Evolutionary conservation across 2,329 filamentous ascomycete species (phyloP).

Genomic region (Fusarium paranaense): DNA sequence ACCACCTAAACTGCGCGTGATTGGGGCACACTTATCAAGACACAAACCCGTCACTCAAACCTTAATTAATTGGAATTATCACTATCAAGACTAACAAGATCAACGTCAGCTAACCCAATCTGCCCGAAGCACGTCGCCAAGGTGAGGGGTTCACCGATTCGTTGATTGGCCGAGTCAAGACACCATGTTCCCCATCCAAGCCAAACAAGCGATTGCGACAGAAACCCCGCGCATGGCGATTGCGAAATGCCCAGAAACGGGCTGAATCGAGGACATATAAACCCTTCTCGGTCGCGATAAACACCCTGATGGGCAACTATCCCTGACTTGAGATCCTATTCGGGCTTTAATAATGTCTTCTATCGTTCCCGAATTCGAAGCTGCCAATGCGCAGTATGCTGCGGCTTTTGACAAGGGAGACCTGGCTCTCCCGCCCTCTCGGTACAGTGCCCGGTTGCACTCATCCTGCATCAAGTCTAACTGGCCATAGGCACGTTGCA

Average conservation of each 20-base stretch:
- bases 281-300: not conserved
- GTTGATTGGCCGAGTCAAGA: not conserved
- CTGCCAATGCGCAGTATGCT: constrained; percentile 38
- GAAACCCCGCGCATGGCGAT: constrained; percentile 33
- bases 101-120: not conserved
- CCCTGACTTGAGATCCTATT: not conserved
- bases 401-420: constrained; percentile 38
- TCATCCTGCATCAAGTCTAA: not conserved
- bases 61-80: not conserved
- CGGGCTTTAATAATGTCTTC: constrained; percentile 21
- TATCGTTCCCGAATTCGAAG: constrained; percentile 38
- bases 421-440: constrained; percentile 38
- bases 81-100: not conserved
- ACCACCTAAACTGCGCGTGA: not conserved
- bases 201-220: constrained; percentile 26
- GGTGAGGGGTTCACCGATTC: not conserved
- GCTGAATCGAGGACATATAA: not conserved
- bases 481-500: constrained; percentile 45
- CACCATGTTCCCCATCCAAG: not conserved
- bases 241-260: not conserved
- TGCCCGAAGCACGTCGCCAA: not conserved
- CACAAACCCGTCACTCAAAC: not conserved
- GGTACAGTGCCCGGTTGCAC: constrained; percentile 11
- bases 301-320: not conserved
- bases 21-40: not conserved